These are phyloP conservation scores for Erigeron canadensis DNA, from an alignment of 129 eudicot species.

Conservation along the genomic window DNA sequence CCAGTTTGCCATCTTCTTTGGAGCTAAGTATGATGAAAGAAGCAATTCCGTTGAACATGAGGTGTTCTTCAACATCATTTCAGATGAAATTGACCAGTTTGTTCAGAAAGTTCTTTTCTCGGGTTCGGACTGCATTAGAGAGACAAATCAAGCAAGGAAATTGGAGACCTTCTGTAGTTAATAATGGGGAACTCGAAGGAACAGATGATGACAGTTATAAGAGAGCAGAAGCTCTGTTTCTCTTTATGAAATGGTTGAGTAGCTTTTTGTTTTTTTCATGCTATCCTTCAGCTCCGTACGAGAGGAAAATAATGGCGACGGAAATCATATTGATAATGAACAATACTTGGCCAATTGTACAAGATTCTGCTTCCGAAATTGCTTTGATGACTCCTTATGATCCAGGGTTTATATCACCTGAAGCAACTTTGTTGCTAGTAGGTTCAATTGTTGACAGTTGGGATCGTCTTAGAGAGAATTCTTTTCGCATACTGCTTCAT, in stretches of 20 bases:
- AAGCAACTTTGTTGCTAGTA: conserved; percentile 77
- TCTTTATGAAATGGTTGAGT: conserved; percentile 85
- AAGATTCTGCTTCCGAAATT: conserved; percentile 39
- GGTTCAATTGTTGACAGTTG: conserved; percentile 97
- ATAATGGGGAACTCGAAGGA: conserved; percentile 29
- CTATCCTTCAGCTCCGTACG: conserved; percentile 99
- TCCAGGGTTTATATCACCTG: conserved; percentile 58
- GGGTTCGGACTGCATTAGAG: conserved; percentile 91
- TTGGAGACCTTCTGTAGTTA: conserved; percentile 58
- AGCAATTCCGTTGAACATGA: conserved; percentile 91
- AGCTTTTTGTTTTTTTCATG: conserved; percentile 81
- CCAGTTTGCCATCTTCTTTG: conserved; percentile 85
- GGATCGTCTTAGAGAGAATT: conserved; percentile 87
- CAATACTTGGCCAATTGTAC: conserved; percentile 65
- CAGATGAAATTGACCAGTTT: conserved; percentile 94
- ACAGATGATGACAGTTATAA: conserved; percentile 26
- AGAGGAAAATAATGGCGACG: conserved; percentile 94
- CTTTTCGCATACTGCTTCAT: conserved; percentile 71
- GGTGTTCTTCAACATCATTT: conserved; percentile 90
- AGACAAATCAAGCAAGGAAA: conserved; percentile 70
- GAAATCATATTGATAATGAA: conserved; percentile 82
- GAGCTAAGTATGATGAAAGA: conserved; percentile 86
- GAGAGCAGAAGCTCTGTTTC: conserved; percentile 65
- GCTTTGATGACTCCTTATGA: conserved; percentile 62
- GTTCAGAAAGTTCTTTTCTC: conserved; percentile 87